Evolutionary conservation across 192 early-diverging fungal genomes (phyloP).

Genomic region (Mortierella alpina): DNA sequence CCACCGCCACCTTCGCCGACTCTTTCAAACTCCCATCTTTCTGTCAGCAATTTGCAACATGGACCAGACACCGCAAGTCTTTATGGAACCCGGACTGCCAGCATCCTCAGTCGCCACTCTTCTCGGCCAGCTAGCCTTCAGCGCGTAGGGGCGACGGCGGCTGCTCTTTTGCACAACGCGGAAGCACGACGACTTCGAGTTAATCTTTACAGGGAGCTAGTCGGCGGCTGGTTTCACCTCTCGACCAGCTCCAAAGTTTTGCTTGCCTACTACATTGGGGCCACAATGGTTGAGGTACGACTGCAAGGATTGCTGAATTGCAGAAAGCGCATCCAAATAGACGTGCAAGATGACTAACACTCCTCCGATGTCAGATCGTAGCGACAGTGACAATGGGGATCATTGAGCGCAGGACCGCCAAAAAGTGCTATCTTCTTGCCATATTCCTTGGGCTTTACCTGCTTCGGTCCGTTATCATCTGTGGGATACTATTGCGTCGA

Average conservation of each 20-base stretch:
- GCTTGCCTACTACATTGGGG: conserved; percentile 25
- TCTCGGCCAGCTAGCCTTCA: conserved; percentile 23
- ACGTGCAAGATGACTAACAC: no score
- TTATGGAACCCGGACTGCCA: conserved; percentile 6
- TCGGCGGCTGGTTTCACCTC: conserved; percentile 30
- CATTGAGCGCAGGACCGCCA: conserved; percentile 14
- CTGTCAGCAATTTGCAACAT: not conserved
- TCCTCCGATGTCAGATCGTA: conserved; percentile 12
- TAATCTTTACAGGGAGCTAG: conserved; percentile 24
- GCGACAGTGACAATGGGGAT: conserved; percentile 14
- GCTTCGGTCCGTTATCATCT: conserved; percentile 23
- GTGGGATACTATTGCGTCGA: conserved; percentile 20
- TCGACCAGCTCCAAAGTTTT: conserved; percentile 36
- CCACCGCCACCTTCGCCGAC: conserved; percentile 7
- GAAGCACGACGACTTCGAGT: conserved; percentile 21
- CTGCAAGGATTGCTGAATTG: no score
- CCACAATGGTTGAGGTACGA: conserved; percentile 36
- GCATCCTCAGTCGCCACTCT: conserved; percentile 22
- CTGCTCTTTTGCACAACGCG: conserved; percentile 19
- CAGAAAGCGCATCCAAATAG: no score
- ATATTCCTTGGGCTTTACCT: conserved; percentile 40
- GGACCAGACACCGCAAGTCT: conserved; percentile 3
- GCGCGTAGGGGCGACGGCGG: conserved; percentile 18
- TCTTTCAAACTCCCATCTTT: conserved; percentile 18
- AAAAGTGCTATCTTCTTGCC: conserved; percentile 20